phyloP scores from a whole-genome alignment of 192 early-diverging fungal species.

The Coemansia reversa region DNA sequence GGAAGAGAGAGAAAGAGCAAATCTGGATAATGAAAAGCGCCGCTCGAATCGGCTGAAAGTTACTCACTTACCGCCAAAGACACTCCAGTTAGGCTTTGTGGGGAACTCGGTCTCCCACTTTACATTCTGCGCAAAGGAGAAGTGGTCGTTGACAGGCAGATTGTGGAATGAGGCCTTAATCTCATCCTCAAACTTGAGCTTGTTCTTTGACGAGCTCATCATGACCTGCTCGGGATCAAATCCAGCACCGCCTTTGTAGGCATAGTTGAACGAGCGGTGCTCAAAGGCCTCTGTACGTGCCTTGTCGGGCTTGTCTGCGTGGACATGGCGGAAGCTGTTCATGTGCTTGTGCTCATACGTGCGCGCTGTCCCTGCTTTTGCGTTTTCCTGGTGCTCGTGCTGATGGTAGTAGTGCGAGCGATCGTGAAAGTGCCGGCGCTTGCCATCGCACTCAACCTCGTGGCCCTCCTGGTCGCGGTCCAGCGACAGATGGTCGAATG shows the following conservation, averaged over 20 bases:
- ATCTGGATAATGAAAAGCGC: neutral
- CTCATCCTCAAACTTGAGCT: constrained; percentile 56
- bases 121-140: constrained; percentile 55
- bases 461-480: constrained; percentile 56
- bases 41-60: neutral
- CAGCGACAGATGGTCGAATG: constrained; percentile 54
- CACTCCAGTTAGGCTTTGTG: constrained; percentile 55
- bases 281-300: constrained; percentile 55
- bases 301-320: constrained; percentile 54
- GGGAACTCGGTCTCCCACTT: constrained; percentile 56
- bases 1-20: neutral
- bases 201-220: constrained; percentile 54
- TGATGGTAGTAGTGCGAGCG: constrained; percentile 59
- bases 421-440: constrained; percentile 53
- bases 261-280: constrained; percentile 59
- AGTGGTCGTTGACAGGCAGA: constrained; percentile 54
- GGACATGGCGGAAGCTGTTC: constrained; percentile 55
- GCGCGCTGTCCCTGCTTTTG: constrained; percentile 49
- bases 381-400: constrained; percentile 59
- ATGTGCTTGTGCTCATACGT: constrained; percentile 60
- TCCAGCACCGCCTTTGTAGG: constrained; percentile 54
- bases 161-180: constrained; percentile 59
- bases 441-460: constrained; percentile 52
- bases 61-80: constrained; percentile 47
- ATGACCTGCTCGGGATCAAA: constrained; percentile 57